Conservation (phyloP, 441 rosid genomes). For the Geranium incanum region DNA sequence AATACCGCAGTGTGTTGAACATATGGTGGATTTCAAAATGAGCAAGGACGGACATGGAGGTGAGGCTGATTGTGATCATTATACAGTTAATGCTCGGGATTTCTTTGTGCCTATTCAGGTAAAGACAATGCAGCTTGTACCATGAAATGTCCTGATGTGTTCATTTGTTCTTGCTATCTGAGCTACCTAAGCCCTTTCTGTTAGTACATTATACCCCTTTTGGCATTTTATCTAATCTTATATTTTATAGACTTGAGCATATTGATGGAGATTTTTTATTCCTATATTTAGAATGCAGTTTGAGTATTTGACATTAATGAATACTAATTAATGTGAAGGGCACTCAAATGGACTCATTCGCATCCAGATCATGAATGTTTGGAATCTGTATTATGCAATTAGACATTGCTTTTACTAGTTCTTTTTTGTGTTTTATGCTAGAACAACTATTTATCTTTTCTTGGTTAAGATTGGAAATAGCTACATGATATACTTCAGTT, state of each 20-base stretch:
- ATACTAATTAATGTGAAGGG: not conserved
- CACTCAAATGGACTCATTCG: not conserved
- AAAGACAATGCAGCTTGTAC: slow-evolving; percentile 22
- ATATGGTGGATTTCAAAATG: slow-evolving; percentile 60
- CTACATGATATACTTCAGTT: not conserved
- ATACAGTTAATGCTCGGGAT: slow-evolving; percentile 77
- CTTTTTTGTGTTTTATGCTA: not conserved
- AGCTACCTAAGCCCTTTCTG: not conserved
- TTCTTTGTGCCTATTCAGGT: slow-evolving; percentile 91
- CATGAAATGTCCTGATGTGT: not conserved
- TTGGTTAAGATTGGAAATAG: not conserved
- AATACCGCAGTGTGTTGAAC: slow-evolving; percentile 86
- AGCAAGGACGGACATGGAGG: slow-evolving; percentile 36
- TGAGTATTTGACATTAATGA: slow-evolving; percentile 2
- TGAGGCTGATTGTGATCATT: slow-evolving; percentile 30
- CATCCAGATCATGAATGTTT: too few relatives aligned
- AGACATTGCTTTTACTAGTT: not conserved
- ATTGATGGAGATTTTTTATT: not conserved
- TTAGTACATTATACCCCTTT: not conserved
- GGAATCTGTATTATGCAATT: too few relatives aligned
- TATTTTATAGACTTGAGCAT: not conserved
- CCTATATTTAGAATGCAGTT: not conserved
- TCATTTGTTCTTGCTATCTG: not conserved
- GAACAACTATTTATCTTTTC: not conserved
- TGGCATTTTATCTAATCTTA: not conserved